Conservation (phyloP, 2,329 filamentous ascomycete genomes). For the Fusarium caatingaense region DNA sequence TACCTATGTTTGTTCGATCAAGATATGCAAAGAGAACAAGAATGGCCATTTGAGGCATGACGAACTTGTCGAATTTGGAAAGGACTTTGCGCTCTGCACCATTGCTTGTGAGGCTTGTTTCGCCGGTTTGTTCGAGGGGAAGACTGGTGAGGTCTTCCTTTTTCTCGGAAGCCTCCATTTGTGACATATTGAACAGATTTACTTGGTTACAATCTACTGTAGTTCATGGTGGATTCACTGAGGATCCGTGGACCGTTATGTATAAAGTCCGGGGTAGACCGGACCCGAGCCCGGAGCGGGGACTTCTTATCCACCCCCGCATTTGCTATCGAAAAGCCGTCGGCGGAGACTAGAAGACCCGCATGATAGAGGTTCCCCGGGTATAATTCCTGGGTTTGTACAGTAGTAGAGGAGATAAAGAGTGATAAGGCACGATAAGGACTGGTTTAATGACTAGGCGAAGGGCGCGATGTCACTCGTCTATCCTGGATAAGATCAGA, state of each 20-base stretch:
- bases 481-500: neutral
- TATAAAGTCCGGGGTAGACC: neutral
- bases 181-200: neutral
- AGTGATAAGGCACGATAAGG: neutral
- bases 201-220: too few relatives aligned
- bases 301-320: constrained; percentile 23
- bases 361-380: neutral
- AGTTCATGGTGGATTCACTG: too few relatives aligned
- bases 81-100: constrained; percentile 26
- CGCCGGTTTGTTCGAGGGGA: neutral
- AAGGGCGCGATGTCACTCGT: neutral
- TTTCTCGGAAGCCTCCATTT: constrained; percentile 6
- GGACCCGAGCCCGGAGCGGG: neutral
- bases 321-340: constrained; percentile 6
- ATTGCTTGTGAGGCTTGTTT: neutral
- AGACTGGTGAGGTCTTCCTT: neutral
- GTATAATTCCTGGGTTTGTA: neutral
- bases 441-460: too few relatives aligned
- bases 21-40: constrained; percentile 44
- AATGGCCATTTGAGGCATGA: constrained; percentile 46
- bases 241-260: too few relatives aligned
- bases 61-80: constrained; percentile 45
- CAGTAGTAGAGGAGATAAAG: neutral
- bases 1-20: constrained; percentile 46
- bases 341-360: neutral